Conservation (phyloP, 2,329 filamentous ascomycete genomes). For the Talaromyces sp. region DNA sequence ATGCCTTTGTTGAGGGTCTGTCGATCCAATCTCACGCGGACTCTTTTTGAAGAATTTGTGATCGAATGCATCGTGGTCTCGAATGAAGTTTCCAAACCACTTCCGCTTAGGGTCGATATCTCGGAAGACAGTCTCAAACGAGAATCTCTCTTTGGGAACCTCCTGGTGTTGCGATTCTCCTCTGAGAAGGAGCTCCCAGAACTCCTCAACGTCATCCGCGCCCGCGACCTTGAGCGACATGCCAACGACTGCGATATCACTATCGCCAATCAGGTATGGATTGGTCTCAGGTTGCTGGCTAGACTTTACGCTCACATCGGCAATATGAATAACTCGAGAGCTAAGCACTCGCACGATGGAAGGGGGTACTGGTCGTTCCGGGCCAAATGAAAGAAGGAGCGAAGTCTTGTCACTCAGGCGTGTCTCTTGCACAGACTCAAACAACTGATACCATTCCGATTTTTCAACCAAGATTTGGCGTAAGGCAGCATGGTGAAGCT, state of each 20-base stretch:
- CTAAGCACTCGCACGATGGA: background rate
- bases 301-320: background rate
- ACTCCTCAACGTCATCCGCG: conserved; percentile 29
- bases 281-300: no score
- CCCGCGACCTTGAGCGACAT: conserved; percentile 34
- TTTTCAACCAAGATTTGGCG: background rate
- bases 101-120: conserved; percentile 21
- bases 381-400: conserved; percentile 37
- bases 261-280: background rate
- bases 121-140: conserved; percentile 14
- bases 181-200: conserved; percentile 32
- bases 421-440: background rate
- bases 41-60: conserved; percentile 29
- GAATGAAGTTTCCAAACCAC: conserved; percentile 21
- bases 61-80: conserved; percentile 26
- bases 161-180: conserved; percentile 23
- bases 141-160: conserved; percentile 20
- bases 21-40: conserved; percentile 26
- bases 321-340: background rate
- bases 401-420: conserved; percentile 14
- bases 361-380: conserved; percentile 38
- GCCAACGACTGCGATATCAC: conserved; percentile 35
- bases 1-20: conserved; percentile 32
- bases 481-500: background rate
- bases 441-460: background rate